Conservation (phyloP, 163 green algal species). For the Trebouxia gelatinosa region DNA sequence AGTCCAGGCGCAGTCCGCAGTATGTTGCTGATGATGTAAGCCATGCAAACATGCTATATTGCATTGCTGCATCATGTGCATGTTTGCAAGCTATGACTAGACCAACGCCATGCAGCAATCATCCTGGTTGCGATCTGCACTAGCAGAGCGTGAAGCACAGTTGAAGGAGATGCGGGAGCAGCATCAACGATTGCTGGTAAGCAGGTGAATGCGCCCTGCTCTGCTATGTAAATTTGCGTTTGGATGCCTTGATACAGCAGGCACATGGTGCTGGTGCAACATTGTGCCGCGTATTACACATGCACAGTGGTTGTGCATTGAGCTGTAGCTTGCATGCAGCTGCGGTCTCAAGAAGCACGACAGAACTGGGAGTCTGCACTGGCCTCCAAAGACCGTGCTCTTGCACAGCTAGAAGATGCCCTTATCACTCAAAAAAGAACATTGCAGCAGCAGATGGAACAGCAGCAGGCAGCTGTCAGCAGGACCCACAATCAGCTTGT, state of each 20-base stretch:
- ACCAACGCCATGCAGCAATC: not conserved
- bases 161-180: constrained; percentile 70
- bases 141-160: constrained; percentile 71
- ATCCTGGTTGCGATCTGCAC: constrained; percentile 28
- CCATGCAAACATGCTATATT: too few relatives aligned
- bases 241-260: too few relatives aligned
- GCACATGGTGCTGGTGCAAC: too few relatives aligned
- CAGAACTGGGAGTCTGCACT: constrained; percentile 69
- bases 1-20: too few relatives aligned
- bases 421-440: constrained; percentile 52
- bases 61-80: too few relatives aligned
- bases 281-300: too few relatives aligned
- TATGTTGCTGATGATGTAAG: too few relatives aligned
- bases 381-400: constrained; percentile 66
- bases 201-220: too few relatives aligned
- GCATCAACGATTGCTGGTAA: constrained; percentile 67
- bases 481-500: constrained; percentile 16
- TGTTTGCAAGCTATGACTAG: too few relatives aligned
- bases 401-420: constrained; percentile 68
- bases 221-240: too few relatives aligned
- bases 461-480: constrained; percentile 18
- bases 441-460: constrained; percentile 45
- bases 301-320: not conserved
- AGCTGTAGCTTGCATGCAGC: not conserved
- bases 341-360: constrained; percentile 54